Percentiles rank a stretch among this genome's conserved stretches.
phyloP scores from a whole-genome alignment of 805 yeast species.

The Lipomyces sp. region DNA sequence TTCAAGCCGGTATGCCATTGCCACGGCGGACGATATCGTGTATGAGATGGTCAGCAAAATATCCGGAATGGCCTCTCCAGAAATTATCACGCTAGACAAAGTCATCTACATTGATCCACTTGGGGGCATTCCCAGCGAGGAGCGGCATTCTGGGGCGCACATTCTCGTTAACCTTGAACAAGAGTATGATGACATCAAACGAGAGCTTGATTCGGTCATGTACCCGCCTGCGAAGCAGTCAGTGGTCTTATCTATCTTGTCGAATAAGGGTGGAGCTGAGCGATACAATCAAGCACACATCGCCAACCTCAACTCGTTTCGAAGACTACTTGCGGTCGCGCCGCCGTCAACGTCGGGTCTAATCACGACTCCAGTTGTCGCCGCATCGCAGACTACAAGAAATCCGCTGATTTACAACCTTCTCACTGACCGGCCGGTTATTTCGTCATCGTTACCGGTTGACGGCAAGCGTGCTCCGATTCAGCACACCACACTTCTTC shows the following conservation, averaged over 20 bases:
- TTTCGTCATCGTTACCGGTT: constrained; percentile 89
- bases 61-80: constrained; percentile 39
- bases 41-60: constrained; percentile 49
- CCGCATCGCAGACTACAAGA: constrained; percentile 51
- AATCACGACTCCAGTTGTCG: constrained; percentile 81
- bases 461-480: constrained; percentile 60
- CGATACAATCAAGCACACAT: constrained; percentile 51
- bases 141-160: constrained; percentile 76
- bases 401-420: constrained; percentile 91
- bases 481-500: constrained; percentile 66
- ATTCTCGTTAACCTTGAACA: constrained; percentile 84
- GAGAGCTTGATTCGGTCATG: constrained; percentile 53
- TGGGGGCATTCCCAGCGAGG: constrained; percentile 92
- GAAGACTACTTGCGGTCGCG: constrained; percentile 55
- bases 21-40: constrained; percentile 51
- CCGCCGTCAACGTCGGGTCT: constrained; percentile 74
- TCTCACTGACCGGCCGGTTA: constrained; percentile 86
- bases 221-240: not conserved
- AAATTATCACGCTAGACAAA: constrained; percentile 67
- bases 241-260: not conserved
- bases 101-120: constrained; percentile 73
- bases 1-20: constrained; percentile 49
- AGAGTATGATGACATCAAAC: constrained; percentile 68
- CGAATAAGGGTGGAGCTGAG: not conserved
- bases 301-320: constrained; percentile 70